These are phyloP conservation scores for Ogataea methanolica DNA, from an alignment of 805 yeast genomes.

Conservation along the genomic window DNA sequence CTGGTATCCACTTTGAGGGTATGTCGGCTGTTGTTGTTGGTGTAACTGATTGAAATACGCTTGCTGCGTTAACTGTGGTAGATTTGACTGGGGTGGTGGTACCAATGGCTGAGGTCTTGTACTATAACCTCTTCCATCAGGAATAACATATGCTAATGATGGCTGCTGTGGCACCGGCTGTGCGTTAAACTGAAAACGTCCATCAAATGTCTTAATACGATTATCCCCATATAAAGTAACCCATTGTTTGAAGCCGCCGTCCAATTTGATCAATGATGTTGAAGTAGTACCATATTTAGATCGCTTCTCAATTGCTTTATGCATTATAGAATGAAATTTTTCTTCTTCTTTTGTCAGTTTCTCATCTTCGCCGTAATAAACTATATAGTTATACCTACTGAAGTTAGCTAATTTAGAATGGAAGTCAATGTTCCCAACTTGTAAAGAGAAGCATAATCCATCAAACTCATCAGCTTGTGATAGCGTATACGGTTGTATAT, in stretches of 20 bases:
- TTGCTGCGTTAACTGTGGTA: not conserved
- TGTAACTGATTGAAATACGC: not conserved
- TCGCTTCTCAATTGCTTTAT: slow-evolving; percentile 8
- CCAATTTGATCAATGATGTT: slow-evolving; percentile 18
- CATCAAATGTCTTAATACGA: slow-evolving; percentile 14
- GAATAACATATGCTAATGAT: slow-evolving; percentile 7
- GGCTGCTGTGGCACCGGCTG: slow-evolving; percentile 1
- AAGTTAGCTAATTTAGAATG: slow-evolving; percentile 30
- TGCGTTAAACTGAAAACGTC: slow-evolving; percentile 5
- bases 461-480: slow-evolving; percentile 12
- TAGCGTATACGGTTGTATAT: slow-evolving; percentile 35
- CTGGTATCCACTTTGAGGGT: not conserved
- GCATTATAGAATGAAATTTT: slow-evolving; percentile 18
- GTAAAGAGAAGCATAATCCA: slow-evolving; percentile 18
- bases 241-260: slow-evolving; percentile 47
- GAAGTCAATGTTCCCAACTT: slow-evolving; percentile 29
- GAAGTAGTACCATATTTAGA: slow-evolving; percentile 1
- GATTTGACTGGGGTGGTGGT: slow-evolving; percentile 1
- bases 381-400: slow-evolving; percentile 30
- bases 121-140: slow-evolving; percentile 3
- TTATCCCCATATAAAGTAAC: slow-evolving; percentile 28
- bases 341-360: slow-evolving; percentile 26
- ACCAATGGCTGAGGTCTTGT: not conserved
- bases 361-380: slow-evolving; percentile 35
- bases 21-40: not conserved